phyloP scores from a whole-genome alignment of 176 grass and related monocot genomes.

The Oropetium thomaeum region DNA sequence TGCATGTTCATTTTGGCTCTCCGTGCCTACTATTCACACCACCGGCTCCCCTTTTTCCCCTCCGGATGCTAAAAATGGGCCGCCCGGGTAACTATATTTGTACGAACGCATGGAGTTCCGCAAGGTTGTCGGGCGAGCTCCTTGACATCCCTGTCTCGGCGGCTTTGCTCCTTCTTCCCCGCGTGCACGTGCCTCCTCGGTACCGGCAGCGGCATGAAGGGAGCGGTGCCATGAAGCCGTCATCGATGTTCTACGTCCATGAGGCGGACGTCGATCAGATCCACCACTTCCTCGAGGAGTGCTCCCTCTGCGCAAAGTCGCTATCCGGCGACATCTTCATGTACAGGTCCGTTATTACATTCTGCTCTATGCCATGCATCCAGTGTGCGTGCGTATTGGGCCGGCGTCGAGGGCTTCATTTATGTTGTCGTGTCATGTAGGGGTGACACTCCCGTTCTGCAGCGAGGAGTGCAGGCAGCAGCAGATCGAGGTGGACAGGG shows the following conservation, averaged over 20 bases:
- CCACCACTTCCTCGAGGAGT: constrained; percentile 63
- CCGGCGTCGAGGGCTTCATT: neutral
- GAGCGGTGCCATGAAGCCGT: constrained; percentile 44
- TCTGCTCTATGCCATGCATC: no score
- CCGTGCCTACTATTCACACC: constrained; percentile 9
- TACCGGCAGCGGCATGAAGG: constrained; percentile 28
- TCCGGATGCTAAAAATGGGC: constrained; percentile 38
- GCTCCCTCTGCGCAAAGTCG: constrained; percentile 51
- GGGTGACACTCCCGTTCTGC: constrained; percentile 87
- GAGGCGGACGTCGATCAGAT: constrained; percentile 34
- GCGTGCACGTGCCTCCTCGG: constrained; percentile 32
- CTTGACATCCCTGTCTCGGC: constrained; percentile 37
- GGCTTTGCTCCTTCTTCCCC: constrained; percentile 42
- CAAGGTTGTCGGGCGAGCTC: constrained; percentile 34
- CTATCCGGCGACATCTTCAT: constrained; percentile 73
- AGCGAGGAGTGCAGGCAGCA: constrained; percentile 87
- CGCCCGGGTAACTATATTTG: constrained; percentile 29
- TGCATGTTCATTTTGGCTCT: neutral
- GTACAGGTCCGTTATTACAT: constrained; percentile 42
- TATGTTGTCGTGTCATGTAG: constrained; percentile 34
- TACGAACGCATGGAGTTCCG: constrained; percentile 21
- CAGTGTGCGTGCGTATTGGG: no score
- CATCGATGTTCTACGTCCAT: constrained; percentile 57
- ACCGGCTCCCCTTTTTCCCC: no score
- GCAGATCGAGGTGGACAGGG: constrained; percentile 83